These are phyloP conservation scores for Corylus americana DNA, from an alignment of 306 rosid species.

Conservation along the genomic window DNA sequence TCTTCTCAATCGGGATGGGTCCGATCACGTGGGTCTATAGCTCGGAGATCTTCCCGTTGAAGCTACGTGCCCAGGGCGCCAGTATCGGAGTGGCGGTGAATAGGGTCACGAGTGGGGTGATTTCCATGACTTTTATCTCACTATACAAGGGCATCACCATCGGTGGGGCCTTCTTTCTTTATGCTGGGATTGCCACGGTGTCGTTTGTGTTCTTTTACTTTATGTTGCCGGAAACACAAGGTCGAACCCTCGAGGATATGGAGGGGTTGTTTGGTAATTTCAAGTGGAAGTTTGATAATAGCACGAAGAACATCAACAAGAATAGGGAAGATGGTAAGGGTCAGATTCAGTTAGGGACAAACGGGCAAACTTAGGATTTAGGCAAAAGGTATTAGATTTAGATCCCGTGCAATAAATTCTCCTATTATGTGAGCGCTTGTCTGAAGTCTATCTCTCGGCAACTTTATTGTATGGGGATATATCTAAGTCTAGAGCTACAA, in stretches of 20 bases:
- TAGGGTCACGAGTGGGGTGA: constrained; percentile 50
- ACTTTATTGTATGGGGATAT: too few species aligned
- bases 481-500: too few species aligned
- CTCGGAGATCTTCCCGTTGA: constrained; percentile 71
- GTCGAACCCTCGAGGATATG: constrained; percentile 70
- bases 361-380: constrained; percentile 12
- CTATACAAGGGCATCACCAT: constrained; percentile 40
- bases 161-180: constrained; percentile 78
- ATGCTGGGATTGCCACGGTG: constrained; percentile 32
- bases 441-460: too few species aligned
- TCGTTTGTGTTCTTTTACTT: constrained; percentile 62
- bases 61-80: constrained; percentile 72
- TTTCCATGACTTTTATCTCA: constrained; percentile 73
- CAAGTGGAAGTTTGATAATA: constrained; percentile 11
- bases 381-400: too few species aligned
- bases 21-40: constrained; percentile 82
- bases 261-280: constrained; percentile 69
- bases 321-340: neutral
- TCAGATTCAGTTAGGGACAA: constrained; percentile 39
- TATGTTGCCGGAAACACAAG: constrained; percentile 72
- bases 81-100: constrained; percentile 60
- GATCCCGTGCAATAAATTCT: too few species aligned
- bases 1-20: constrained; percentile 78
- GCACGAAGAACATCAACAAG: neutral
- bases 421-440: too few species aligned